A percentile compares a stretch with the other conserved stretches of the same genome.
phyloP scores from a whole-genome alignment of 495 filamentous ascomycete species.

The Penicillium argentinense region DNA sequence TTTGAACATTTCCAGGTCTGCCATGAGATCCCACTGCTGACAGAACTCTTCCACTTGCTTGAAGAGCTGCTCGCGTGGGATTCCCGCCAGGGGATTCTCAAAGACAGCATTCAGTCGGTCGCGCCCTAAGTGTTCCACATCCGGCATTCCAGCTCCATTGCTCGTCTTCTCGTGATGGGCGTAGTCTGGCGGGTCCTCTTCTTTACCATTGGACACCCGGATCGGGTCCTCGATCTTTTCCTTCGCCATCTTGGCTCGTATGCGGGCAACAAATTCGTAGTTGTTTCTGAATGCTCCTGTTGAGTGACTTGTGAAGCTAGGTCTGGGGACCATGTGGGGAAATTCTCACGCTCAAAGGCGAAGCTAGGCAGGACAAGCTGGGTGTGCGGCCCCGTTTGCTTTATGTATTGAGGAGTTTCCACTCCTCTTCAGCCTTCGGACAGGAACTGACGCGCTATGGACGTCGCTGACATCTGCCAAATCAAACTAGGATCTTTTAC shows the following conservation, averaged over 20 bases:
- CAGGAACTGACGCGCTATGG: background rate
- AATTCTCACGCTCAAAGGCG: background rate
- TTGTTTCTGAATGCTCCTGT: too few relatives aligned
- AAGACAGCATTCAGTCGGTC: constrained; percentile 35
- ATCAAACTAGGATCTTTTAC: background rate
- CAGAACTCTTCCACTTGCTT: constrained; percentile 53
- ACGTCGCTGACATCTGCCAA: constrained; percentile 4
- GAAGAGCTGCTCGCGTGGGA: constrained; percentile 48
- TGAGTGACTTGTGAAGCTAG: background rate
- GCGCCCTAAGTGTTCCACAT: constrained; percentile 20
- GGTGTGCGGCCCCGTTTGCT: background rate
- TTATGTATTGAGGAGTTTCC: constrained; percentile 1
- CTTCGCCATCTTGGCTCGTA: constrained; percentile 8
- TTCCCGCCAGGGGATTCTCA: constrained; percentile 51
- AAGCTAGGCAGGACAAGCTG: background rate
- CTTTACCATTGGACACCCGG: constrained; percentile 4
- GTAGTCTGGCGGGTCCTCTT: constrained; percentile 7
- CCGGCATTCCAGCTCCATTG: constrained; percentile 1
- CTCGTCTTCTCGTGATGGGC: constrained; percentile 11
- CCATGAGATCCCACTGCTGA: constrained; percentile 39
- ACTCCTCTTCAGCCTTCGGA: background rate
- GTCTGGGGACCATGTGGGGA: background rate
- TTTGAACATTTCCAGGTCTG: constrained; percentile 42
- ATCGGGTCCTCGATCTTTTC: constrained; percentile 2
- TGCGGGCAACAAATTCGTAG: background rate